These are phyloP conservation scores for Carex scoparia DNA, from an alignment of 176 grass and related monocot species.

Conservation along the genomic window DNA sequence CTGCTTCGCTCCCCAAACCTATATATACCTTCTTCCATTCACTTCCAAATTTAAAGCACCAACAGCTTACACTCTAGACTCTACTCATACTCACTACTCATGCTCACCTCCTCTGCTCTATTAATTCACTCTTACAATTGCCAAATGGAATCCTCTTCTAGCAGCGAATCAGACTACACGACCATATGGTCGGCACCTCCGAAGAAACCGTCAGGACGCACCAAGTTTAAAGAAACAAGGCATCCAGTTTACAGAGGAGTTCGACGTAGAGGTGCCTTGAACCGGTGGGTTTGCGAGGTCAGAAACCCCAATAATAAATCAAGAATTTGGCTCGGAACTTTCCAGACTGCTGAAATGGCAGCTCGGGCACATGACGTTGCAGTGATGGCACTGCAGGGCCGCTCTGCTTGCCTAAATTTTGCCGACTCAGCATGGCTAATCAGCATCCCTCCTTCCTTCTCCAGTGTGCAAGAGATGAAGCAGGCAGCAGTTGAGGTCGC, in stretches of 20 bases:
- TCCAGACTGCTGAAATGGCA: conserved; percentile 45
- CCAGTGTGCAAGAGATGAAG: conserved; percentile 29
- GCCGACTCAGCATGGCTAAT: conserved; percentile 50
- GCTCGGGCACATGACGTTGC: conserved; percentile 69
- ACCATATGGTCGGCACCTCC: conserved; percentile 21
- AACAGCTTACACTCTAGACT: not conserved
- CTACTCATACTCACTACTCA: not conserved
- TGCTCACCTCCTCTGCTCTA: not conserved
- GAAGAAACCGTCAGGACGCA: conserved; percentile 62
- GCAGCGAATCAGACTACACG: not conserved
- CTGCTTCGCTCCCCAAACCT: not conserved
- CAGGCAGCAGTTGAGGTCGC: conserved; percentile 37
- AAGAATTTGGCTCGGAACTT: conserved; percentile 77
- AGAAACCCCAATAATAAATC: conserved; percentile 47
- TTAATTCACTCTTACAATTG: not conserved
- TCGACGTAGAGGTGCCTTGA: conserved; percentile 35
- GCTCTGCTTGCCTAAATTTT: conserved; percentile 49
- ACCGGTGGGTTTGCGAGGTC: conserved; percentile 75
- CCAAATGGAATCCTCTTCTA: conserved; percentile 10
- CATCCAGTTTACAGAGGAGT: conserved; percentile 82
- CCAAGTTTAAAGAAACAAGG: conserved; percentile 79
- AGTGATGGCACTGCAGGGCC: conserved; percentile 32
- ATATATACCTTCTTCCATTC: conserved; percentile 13
- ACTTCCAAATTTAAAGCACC: not conserved
- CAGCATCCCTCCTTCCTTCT: conserved; percentile 18